Evolutionary conservation across 305 asterid genomes (phyloP).

Genomic region (Solanum hybrid): DNA sequence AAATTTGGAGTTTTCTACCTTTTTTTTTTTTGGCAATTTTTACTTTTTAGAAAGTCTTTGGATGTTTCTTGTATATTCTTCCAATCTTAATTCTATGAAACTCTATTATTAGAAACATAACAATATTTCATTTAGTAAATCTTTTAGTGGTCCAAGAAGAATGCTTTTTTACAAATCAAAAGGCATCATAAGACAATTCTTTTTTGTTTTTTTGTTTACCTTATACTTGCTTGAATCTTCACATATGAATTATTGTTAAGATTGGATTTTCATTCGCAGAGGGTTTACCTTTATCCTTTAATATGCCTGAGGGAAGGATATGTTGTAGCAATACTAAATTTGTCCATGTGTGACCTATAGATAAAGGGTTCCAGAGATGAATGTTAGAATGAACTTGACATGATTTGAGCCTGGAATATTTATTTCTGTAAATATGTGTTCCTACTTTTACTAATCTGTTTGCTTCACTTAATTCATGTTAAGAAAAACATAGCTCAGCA

Average conservation of each 20-base stretch:
- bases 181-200: no score
- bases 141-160: no score
- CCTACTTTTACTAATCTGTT: neutral
- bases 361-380: neutral
- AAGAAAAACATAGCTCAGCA: neutral
- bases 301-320: neutral
- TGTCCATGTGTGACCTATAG: neutral
- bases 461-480: neutral
- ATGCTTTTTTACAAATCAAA: no score
- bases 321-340: neutral
- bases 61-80: no score
- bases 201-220: neutral
- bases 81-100: no score
- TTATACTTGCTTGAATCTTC: neutral
- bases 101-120: no score
- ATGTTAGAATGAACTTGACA: neutral
- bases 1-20: no score
- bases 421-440: neutral
- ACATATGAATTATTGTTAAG: neutral
- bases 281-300: neutral
- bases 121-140: no score
- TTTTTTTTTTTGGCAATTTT: no score
- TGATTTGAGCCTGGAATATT: neutral
- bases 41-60: no score
- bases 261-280: no score